Conservation (phyloP, 768 basidiomycete species). For the Cubamyces sp. region DNA sequence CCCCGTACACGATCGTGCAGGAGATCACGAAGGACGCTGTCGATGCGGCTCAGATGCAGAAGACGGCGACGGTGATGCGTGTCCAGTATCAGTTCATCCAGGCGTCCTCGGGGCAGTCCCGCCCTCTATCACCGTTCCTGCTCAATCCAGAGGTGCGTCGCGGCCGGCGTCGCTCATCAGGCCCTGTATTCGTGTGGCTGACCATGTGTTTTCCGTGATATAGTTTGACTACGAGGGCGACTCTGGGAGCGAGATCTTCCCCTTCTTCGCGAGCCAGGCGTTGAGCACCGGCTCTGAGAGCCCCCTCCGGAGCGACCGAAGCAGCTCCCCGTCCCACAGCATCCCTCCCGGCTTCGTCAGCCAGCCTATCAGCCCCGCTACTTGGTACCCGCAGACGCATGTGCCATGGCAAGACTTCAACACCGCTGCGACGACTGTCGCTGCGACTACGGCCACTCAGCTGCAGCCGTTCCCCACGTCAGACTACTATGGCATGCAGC, state of each 20-base stretch:
- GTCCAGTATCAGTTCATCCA: slow-evolving; percentile 22
- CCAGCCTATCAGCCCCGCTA: slow-evolving; percentile 20
- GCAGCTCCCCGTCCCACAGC: slow-evolving; percentile 25
- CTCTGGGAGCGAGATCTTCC: slow-evolving; percentile 16
- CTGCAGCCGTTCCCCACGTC: slow-evolving; percentile 3
- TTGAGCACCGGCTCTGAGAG: slow-evolving; percentile 21
- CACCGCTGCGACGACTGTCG: background rate
- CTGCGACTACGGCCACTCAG: background rate
- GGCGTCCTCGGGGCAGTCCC: slow-evolving; percentile 5
- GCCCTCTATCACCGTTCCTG: slow-evolving; percentile 20
- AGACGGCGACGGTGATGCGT: slow-evolving; percentile 6
- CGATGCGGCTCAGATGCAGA: slow-evolving; percentile 9
- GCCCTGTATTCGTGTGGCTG: background rate
- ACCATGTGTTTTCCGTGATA: background rate
- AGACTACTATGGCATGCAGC: slow-evolving; percentile 8
- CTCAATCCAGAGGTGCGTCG: slow-evolving; percentile 12
- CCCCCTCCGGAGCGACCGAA: slow-evolving; percentile 21
- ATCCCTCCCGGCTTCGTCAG: slow-evolving; percentile 18
- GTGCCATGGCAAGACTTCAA: background rate
- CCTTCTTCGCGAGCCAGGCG: slow-evolving; percentile 2
- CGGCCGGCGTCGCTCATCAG: background rate
- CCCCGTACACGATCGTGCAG: slow-evolving; percentile 67
- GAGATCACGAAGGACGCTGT: slow-evolving; percentile 44
- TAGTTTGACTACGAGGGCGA: slow-evolving; percentile 21
- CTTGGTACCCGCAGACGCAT: slow-evolving; percentile 6